Evolutionary conservation across 1,139 yeast species (phyloP).

Genomic region (Sugiyamaella xylanicola): DNA sequence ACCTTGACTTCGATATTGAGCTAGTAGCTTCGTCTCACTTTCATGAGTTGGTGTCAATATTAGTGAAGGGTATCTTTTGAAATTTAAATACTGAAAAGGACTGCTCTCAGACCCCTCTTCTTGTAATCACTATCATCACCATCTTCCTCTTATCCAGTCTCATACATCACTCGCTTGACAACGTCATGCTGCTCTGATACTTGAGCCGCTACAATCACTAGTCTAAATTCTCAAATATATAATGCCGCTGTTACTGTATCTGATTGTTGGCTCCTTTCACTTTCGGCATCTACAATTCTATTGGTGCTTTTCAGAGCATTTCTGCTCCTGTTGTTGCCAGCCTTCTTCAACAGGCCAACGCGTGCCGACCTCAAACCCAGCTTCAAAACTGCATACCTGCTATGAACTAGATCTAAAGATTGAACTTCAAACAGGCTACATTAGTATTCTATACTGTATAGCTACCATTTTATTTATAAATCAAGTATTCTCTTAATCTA

Average conservation of each 20-base stretch:
- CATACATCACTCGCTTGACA: not conserved
- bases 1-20: too few species aligned
- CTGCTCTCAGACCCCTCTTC: too few species aligned
- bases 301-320: slow-evolving; percentile 28
- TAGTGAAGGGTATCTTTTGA: too few species aligned
- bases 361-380: slow-evolving; percentile 18
- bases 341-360: slow-evolving; percentile 23
- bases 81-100: too few species aligned
- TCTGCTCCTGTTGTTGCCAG: slow-evolving; percentile 20
- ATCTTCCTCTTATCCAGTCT: too few species aligned
- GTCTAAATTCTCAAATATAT: slow-evolving; percentile 28
- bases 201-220: slow-evolving; percentile 34
- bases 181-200: slow-evolving; percentile 33
- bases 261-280: slow-evolving; percentile 33
- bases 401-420: too few species aligned
- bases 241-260: slow-evolving; percentile 31
- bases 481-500: too few species aligned
- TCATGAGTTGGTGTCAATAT: too few species aligned
- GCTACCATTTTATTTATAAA: not conserved
- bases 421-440: too few species aligned
- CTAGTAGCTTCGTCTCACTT: too few species aligned
- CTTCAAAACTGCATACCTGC: not conserved
- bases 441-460: not conserved
- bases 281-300: slow-evolving; percentile 32
- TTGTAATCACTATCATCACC: not conserved